Base-by-base conservation (phyloP, 2,329 filamentous ascomycete genomes). In the Seiridium unicorne region DNA sequence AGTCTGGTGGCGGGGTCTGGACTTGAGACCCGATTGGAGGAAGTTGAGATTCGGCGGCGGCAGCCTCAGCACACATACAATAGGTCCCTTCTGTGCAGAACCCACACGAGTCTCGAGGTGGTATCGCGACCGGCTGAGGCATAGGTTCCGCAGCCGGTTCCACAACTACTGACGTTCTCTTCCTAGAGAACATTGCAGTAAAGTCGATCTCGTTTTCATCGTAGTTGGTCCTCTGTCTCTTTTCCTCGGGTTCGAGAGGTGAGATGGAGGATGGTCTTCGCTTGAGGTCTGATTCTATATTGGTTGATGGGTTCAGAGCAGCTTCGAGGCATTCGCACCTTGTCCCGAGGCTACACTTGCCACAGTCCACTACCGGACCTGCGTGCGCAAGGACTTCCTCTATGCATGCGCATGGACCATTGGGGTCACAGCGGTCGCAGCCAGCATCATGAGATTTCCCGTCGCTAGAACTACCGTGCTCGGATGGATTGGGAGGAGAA, bases 31-130 rank as follows among this genome's bases (percentile, higher is more conserved):
- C 71, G 34, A 76, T 74, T 35, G 71, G 69, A 6, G 77, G 74
- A 5, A 78, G 73, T 1, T 75, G 72, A 46, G 73, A 72, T 10
- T 76, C 73, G 66, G 77, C 75, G 55, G 75, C 73, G 40, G 72
- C 69, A 38, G 71, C 65, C 64, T 93, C 91, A 32, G 90, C 91
- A 73, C 91, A 95, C 65, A 93, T 87, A 70, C 91, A 95, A 67
- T 91, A 91, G 0, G 89, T 93, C 4, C 90, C 90, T 61, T 93
- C 90, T 63, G 89, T 86, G 74, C 91, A 95, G 76, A 95, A 95
- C 5, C 91, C 91, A 72, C 91, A 95, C 26, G 85, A 84, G 67
- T 94, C 91, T 63, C 85, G 83, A 4, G 83, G 79, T 9, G 79
- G 76, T 47, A 82, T 73, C 11, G 69, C 64, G 3, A 60, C 51